Evolutionary conservation across 257 asterid species (phyloP), one percentile per base, ranked within the genome.

Genomic region (Nicotiana benthamiana): DNA sequence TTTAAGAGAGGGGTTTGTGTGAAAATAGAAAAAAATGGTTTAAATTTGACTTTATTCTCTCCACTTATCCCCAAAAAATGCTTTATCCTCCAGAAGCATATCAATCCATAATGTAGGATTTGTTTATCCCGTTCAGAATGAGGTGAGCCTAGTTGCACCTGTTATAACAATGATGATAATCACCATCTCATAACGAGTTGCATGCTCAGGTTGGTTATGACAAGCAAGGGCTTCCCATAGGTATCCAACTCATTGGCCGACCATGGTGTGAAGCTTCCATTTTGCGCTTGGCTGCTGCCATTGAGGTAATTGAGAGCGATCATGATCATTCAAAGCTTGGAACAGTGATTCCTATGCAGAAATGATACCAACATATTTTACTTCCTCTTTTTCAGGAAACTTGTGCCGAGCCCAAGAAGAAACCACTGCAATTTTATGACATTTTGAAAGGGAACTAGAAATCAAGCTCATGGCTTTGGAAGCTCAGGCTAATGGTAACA

Each of bases 191-290:
- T 74, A 48, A 15, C 43, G 61, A 26, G 64, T 64, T 64, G 22
- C 28, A 52, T 57, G 67, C 26, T 48, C 84, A 96, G 99, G 90
- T 96, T 72, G 99, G 98, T 66, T 92, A 94, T 51, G 99, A 96
- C 82, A 94, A 91, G 86, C 92, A 94, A 84, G 98, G 99, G 80
- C 97, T 96, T 32, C 99, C 99, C 15, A 92, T 94, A 11, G 99
- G 99, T 61, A 82, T 96, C 65, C 99, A 96, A 83, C 83, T 96
- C 82, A 89, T 96, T 10, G 98, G 99, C 28, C 96, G 97, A 28
- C 99, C 99, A 51, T 94, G 99, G 99, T 85, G 92, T 80, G 99
- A 94, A 86, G 97, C 98, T 82, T 89, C 99, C 43, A 72, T 94
- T 80, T 85, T 94, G 83, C 98, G 92, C 75, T 86, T 96, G 83